phyloP scores from a whole-genome alignment of 257 asterid species.

The Rhazya stricta region DNA sequence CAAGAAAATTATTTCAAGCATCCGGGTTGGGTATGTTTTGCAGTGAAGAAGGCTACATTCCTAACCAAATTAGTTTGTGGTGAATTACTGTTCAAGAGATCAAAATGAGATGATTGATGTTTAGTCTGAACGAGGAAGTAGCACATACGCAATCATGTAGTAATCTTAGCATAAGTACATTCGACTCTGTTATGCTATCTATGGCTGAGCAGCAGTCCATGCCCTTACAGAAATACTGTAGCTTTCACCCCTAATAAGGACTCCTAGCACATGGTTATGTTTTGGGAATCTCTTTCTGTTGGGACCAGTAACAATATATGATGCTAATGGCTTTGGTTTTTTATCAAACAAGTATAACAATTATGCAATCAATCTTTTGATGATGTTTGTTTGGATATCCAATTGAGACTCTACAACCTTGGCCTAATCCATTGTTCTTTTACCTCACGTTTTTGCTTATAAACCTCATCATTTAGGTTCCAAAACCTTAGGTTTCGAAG shows the following conservation, averaged over 20 bases:
- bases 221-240: not conserved
- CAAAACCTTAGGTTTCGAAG: too few relatives aligned
- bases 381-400: not conserved
- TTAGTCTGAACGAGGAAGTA: not conserved
- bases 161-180: not conserved
- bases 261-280: not conserved
- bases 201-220: not conserved
- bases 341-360: not conserved
- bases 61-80: not conserved
- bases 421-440: not conserved
- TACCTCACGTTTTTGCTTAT: not conserved
- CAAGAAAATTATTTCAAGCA: too few relatives aligned
- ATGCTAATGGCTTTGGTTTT: not conserved
- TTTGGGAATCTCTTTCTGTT: not conserved
- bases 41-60: not conserved
- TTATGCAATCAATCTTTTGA: constrained; percentile 2
- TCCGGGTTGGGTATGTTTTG: too few relatives aligned
- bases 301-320: not conserved
- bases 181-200: not conserved
- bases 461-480: too few relatives aligned
- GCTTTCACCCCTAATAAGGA: not conserved
- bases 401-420: not conserved
- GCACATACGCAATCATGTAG: not conserved
- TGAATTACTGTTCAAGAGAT: not conserved
- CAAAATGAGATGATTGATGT: not conserved